phyloP scores from a whole-genome alignment of 2,329 filamentous ascomycete species.

The Sporothrix schenckii region DNA sequence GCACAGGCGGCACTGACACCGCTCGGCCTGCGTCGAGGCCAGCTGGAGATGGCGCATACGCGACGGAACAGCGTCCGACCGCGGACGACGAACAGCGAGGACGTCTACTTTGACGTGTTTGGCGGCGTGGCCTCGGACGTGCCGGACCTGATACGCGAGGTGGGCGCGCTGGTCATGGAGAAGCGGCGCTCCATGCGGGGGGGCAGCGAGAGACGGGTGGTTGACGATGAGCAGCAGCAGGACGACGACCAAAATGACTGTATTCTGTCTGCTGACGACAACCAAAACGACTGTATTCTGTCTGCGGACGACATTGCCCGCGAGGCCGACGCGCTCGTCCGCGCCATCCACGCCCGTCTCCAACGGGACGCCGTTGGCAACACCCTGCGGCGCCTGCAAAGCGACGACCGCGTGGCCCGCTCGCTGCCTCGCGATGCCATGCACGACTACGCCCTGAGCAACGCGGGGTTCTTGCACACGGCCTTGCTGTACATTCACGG shows the following conservation, averaged over 20 bases:
- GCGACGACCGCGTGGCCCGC: background rate
- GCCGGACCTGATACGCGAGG: constrained; percentile 32
- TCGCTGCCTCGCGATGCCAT: constrained; percentile 28
- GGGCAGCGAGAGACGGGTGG: background rate
- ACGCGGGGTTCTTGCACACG: constrained; percentile 32
- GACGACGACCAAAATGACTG: background rate
- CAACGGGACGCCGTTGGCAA: constrained; percentile 23
- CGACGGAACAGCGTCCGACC: background rate
- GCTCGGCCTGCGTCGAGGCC: constrained; percentile 26
- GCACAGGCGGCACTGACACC: constrained; percentile 29
- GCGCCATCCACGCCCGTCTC: constrained; percentile 27
- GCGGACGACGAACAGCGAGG: background rate
- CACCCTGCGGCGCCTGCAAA: constrained; percentile 10
- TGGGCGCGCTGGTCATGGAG: constrained; percentile 32
- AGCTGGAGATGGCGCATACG: constrained; percentile 26
- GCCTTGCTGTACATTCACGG: constrained; percentile 32
- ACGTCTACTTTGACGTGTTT: constrained; percentile 34
- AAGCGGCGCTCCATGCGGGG: constrained; percentile 7
- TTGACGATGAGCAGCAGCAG: background rate
- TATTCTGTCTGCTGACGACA: constrained; percentile 29
- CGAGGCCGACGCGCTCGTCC: constrained; percentile 28
- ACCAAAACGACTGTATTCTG: background rate
- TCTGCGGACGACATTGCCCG: constrained; percentile 29
- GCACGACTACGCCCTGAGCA: constrained; percentile 34
- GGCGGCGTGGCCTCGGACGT: constrained; percentile 33